phyloP scores from a whole-genome alignment of 345 rosid species.

The Eucalyptus polyanthemos region DNA sequence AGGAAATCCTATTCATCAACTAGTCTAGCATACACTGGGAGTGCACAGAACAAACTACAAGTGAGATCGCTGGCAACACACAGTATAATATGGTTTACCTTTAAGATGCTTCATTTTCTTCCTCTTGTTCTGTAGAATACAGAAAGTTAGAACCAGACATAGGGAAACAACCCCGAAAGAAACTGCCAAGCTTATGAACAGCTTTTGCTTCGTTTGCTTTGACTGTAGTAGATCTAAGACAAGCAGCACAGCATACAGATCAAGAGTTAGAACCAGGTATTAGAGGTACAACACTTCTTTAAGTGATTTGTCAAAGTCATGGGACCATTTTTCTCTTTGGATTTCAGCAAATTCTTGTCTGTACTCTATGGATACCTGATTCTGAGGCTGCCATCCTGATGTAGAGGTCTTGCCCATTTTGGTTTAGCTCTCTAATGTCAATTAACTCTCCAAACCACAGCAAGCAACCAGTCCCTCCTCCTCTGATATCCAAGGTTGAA shows the following conservation, averaged over 20 bases:
- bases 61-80: background rate
- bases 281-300: background rate
- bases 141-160: background rate
- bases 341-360: background rate
- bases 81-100: background rate
- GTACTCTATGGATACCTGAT: background rate
- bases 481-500: constrained; percentile 17
- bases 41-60: background rate
- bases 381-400: constrained; percentile 1
- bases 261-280: background rate
- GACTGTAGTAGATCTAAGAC: background rate
- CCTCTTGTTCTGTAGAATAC: background rate
- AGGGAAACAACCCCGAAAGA: background rate
- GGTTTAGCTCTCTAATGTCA: background rate
- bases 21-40: background rate
- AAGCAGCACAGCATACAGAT: background rate
- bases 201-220: background rate
- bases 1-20: background rate
- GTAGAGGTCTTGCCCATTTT: constrained; percentile 2
- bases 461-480: constrained; percentile 11
- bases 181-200: background rate
- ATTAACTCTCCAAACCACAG: background rate
- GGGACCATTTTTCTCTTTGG: background rate
- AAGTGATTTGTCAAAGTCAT: background rate
- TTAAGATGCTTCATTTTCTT: background rate